Evolutionary conservation across 345 rosid genomes (phyloP), one percentile per base, ranked within the genome.

Genomic region (Populus simonii): DNA sequence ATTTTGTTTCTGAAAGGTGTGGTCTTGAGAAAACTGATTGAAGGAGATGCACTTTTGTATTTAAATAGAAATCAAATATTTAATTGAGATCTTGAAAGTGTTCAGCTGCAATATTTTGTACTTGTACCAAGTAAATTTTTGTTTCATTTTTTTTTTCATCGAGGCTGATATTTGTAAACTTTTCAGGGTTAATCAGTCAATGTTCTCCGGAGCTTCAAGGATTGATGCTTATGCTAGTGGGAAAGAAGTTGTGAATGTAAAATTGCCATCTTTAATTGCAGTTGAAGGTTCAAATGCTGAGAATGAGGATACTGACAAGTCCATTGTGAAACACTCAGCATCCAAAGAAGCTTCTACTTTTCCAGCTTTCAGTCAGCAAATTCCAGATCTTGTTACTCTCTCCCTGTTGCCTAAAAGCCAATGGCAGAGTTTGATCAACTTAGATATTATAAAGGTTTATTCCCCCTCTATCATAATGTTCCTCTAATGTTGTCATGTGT

Each of bases 401-500:
- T 96, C 97, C 43, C 75, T 94, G 53, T 86, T 96, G 88, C 98
- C 97, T 29, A 96, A 91, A 82, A 91, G 93, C 89, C 98, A 96
- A 75, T 96, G 98, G 99, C 98, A 96, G 78, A 87, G 97, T 83
- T 85, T 94, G 91, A 86, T 96, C 85, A 96, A 92, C 89, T 87
- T 96, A 81, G 98, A 94, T 83, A 90, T 92, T 69, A 96, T 93
- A 83, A 96, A 93, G 97, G 99, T 96, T 25, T 62, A 66, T n/a
- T 25, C 62, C 33, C 70, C 72, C 77, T 16, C 17, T 16, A 12
- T 17, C 35, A n/a, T 70, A 49, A 12, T 66, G 20, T 20, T 69
- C 8, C 9, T 72, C 68, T 41, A 16, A 20, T 39, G 9, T 47
- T 47, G 53, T 16, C 18, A 1, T 47, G 53, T 17, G 4, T 15